A percentile compares a stretch with the other conserved stretches of the same genome.
phyloP scores from a whole-genome alignment of 2,329 filamentous ascomycete species.

The Graphilbum ipis-grandicollis region DNA sequence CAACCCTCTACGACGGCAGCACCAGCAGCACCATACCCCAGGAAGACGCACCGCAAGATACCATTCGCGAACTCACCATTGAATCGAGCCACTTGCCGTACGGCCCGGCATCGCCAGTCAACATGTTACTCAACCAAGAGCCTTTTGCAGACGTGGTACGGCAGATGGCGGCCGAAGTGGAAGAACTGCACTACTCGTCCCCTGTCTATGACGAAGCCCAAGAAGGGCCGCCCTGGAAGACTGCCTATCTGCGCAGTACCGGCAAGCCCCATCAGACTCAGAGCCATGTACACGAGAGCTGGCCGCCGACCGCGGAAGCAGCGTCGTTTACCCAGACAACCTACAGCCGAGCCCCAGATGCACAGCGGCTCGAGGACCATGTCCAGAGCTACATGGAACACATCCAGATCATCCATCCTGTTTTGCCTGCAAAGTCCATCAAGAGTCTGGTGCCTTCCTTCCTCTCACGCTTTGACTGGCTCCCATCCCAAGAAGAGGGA shows the following conservation, averaged over 20 bases:
- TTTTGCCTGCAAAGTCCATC: conserved; percentile 3
- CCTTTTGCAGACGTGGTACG: not conserved
- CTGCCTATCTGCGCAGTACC: not conserved
- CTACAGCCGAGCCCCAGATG: not conserved
- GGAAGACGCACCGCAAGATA: too few relatives aligned
- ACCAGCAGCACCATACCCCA: too few relatives aligned
- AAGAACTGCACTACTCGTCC: not conserved
- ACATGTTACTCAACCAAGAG: too few relatives aligned
- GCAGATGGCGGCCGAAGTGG: not conserved
- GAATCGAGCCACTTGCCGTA: too few relatives aligned
- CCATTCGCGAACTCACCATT: too few relatives aligned
- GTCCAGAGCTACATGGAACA: conserved; percentile 2
- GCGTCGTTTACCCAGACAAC: too few relatives aligned
- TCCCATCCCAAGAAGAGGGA: not conserved
- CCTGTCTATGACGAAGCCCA: not conserved
- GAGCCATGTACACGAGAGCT: not conserved
- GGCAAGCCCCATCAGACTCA: not conserved
- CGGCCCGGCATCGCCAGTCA: too few relatives aligned
- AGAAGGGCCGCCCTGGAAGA: not conserved
- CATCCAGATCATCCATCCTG: conserved; percentile 5
- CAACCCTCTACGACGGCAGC: too few relatives aligned
- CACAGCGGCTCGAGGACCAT: not conserved
- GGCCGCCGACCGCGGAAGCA: too few relatives aligned
- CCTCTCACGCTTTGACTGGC: not conserved
- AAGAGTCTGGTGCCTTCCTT: not conserved